A percentile compares a stretch with the other conserved stretches of the same genome.
Evolutionary conservation across 352 stramenopile species (phyloP).

Genomic region (Stramenopiles sp.): DNA sequence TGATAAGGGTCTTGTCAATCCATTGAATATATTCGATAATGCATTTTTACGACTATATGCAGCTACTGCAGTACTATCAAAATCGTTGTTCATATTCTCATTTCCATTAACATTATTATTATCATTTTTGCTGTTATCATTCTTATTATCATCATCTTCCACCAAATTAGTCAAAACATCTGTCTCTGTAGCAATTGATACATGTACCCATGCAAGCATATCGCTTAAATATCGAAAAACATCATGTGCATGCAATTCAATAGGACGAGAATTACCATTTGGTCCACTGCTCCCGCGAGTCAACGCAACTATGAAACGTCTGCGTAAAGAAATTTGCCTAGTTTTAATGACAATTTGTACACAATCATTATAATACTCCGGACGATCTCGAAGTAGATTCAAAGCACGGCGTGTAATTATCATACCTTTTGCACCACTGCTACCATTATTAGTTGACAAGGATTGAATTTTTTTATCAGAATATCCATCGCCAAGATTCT

Average conservation of each 20-base stretch:
- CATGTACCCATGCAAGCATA: conserved; percentile 63
- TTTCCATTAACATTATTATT: background rate
- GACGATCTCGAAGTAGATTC: background rate
- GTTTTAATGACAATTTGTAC: conserved; percentile 42
- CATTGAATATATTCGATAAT: background rate
- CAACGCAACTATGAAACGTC: conserved; percentile 45
- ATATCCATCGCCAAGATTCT: conserved; percentile 34
- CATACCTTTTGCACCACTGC: conserved; percentile 42
- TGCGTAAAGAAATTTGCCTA: conserved; percentile 33
- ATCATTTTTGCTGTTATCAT: background rate
- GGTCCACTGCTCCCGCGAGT: conserved; percentile 42
- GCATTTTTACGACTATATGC: background rate
- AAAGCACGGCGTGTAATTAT: conserved; percentile 29
- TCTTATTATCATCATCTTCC: background rate
- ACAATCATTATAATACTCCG: conserved; percentile 32
- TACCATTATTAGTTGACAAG: conserved; percentile 40
- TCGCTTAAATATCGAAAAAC: conserved; percentile 56
- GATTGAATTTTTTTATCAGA: conserved; percentile 25
- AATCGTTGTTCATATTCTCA: background rate
- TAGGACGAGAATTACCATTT: conserved; percentile 45
- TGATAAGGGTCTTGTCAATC: background rate
- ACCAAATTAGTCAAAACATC: conserved; percentile 49
- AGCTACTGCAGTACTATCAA: background rate
- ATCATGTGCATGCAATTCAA: conserved; percentile 61
- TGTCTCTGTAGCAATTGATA: conserved; percentile 45